Conservation (phyloP, 345 rosid species). For the Eutrema heterophyllum region DNA sequence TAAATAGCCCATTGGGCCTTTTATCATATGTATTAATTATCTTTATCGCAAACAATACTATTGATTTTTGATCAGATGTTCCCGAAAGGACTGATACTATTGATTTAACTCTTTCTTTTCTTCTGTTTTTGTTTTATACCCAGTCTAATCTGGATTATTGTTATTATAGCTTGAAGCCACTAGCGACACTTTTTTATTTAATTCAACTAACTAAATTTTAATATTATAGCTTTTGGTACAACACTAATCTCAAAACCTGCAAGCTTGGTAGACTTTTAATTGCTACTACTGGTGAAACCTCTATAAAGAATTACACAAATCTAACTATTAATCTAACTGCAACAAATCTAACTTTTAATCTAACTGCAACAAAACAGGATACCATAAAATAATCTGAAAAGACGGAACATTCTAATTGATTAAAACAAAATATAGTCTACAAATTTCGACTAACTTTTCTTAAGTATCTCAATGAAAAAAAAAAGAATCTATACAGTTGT, state of each 20-base stretch:
- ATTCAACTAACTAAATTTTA: not conserved
- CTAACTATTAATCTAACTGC: no score
- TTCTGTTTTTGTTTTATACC: not conserved
- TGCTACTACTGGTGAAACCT: slow-evolving; percentile 6
- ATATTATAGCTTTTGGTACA: slow-evolving; percentile 1
- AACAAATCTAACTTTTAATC: no score
- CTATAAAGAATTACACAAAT: not conserved
- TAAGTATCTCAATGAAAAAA: not conserved
- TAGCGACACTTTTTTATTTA: not conserved
- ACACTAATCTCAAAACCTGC: slow-evolving; percentile 23
- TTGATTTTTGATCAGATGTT: slow-evolving; percentile 3
- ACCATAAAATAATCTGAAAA: slow-evolving; percentile 1
- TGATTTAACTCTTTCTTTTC: not conserved
- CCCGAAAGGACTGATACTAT: slow-evolving; percentile 7
- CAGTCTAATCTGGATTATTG: slow-evolving; percentile 5
- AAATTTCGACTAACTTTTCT: not conserved
- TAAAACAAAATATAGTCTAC: not conserved
- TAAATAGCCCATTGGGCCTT: slow-evolving; percentile 33
- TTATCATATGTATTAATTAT: not conserved
- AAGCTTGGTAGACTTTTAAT: slow-evolving; percentile 12
- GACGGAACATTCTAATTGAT: not conserved
- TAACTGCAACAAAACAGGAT: not conserved
- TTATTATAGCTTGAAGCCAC: not conserved
- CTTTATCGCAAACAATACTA: not conserved
- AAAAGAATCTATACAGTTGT: not conserved